Base-by-base conservation (phyloP, 208 protist species). In the Wallacemonas collosoma region DNA sequence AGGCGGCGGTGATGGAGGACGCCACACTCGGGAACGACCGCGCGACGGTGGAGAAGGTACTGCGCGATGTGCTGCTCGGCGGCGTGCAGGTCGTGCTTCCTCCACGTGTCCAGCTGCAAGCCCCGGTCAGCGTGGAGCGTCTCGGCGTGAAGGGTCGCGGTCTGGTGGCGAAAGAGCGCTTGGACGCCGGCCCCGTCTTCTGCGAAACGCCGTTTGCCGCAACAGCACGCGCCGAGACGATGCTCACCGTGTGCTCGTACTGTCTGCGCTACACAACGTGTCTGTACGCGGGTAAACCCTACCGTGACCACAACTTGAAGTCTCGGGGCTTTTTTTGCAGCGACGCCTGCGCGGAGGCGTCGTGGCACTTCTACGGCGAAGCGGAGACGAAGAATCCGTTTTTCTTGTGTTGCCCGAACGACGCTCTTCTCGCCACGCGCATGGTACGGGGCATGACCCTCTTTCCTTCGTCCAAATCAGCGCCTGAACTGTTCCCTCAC, bases 311-410 rank as follows among this genome's bases (percentile, higher is more conserved):
- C 44, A 72, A 71, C 40, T 82, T 81, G 63, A 84, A 88, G 62
- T 83, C 82, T 38, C 85, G 93, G n/a, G 93, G 93, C 38, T 82
- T 97, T 40, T 97, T 95, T 75, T 97, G 90, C 84, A 88, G 85
- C 54, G 80, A 82, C 38, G 72, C 48, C 15, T 95, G 90, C 65
- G 88, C 85, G 11, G 69, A 63, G 56, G 74, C 74, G 0, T 78
- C 81, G 45, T 97, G 93, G 93, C 73, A 81, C 57, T 70, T 80
- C 75, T 94, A 93, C 76, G 89, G 90, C 7, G 73, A 86, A 43
- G 77, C 82, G 58, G 90, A 94, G 73, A 82, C 68, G 39, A 60
- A 71, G 26, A 88, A 93, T 73, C 50, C 81, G 3, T 97, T 97
- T 68, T 95, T 90, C 68, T 73, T 95, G 15, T 79, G 86, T 65